phyloP scores from a whole-genome alignment of 139 green algal genomes.

The Tetraselmis chui region DNA sequence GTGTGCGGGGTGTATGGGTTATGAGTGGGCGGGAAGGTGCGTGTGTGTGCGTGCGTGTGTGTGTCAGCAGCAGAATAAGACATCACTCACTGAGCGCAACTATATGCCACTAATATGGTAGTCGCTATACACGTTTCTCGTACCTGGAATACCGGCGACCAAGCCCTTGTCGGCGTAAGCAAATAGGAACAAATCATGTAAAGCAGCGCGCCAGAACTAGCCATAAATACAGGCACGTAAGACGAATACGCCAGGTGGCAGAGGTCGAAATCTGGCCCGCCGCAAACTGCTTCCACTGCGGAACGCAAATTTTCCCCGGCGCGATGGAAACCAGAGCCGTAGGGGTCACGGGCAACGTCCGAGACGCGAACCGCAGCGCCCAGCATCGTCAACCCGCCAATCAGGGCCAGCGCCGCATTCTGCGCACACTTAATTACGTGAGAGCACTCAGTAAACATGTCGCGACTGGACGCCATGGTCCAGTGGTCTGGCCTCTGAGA shows the following conservation, averaged over 20 bases:
- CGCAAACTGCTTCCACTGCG: not conserved
- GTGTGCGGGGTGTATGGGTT: too few species aligned
- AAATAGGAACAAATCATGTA: not conserved
- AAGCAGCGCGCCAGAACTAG: not conserved
- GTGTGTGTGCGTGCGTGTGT: too few species aligned
- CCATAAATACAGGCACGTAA: not conserved
- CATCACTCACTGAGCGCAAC: too few species aligned
- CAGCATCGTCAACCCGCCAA: not conserved
- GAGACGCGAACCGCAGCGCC: not conserved
- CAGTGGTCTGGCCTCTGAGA: not conserved
- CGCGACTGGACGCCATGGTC: not conserved
- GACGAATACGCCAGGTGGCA: not conserved
- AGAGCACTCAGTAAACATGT: not conserved
- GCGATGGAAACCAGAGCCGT: not conserved
- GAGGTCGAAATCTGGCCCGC: not conserved
- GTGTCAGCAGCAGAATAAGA: too few species aligned
- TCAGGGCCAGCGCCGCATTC: not conserved
- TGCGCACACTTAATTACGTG: not conserved
- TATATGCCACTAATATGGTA: too few species aligned
- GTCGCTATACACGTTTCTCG: too few species aligned
- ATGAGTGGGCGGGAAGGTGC: too few species aligned
- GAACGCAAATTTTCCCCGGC: not conserved
- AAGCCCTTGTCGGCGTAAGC: not conserved
- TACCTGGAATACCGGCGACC: not conserved
- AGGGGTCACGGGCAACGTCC: too few species aligned